These are phyloP conservation scores for Solanum stenotomum DNA, from an alignment of 257 asterid species.

Conservation along the genomic window DNA sequence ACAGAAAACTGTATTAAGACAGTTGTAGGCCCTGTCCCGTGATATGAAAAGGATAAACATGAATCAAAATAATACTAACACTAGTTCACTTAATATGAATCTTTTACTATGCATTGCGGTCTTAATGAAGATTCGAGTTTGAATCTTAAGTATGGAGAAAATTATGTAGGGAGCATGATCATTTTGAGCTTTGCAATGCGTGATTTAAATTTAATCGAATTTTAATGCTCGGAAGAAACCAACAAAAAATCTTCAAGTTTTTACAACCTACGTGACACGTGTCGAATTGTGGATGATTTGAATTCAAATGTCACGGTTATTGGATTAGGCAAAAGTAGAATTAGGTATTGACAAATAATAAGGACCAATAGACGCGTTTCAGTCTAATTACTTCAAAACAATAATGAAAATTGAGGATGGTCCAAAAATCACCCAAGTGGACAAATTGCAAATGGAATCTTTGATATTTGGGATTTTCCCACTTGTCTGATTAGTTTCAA, in stretches of 20 bases:
- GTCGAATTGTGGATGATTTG: not conserved
- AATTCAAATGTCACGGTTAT: not conserved
- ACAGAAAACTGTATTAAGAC: not conserved
- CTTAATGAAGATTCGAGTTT: too few species aligned
- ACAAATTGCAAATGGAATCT: not conserved
- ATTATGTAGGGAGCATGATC: too few species aligned
- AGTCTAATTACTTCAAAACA: not conserved
- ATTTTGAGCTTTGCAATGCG: rapidly evolving
- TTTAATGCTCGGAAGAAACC: too few species aligned
- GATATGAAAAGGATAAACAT: not conserved
- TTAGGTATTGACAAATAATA: not conserved
- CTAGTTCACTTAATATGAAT: not conserved
- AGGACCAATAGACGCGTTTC: not conserved
- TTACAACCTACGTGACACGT: not conserved
- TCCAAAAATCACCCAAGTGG: not conserved
- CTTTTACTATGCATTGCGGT: too few species aligned
- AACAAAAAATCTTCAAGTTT: not conserved
- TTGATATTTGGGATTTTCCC: not conserved
- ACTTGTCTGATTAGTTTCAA: not conserved
- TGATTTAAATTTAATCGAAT: too few species aligned
- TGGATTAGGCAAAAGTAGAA: not conserved
- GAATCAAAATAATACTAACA: not conserved
- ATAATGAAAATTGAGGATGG: not conserved
- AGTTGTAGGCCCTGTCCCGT: not conserved
- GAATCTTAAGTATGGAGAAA: too few species aligned